Evolutionary conservation across 2,329 filamentous ascomycete genomes (phyloP), one percentile per base, ranked within the genome.

Genomic region (Paecilomyces fulvus): DNA sequence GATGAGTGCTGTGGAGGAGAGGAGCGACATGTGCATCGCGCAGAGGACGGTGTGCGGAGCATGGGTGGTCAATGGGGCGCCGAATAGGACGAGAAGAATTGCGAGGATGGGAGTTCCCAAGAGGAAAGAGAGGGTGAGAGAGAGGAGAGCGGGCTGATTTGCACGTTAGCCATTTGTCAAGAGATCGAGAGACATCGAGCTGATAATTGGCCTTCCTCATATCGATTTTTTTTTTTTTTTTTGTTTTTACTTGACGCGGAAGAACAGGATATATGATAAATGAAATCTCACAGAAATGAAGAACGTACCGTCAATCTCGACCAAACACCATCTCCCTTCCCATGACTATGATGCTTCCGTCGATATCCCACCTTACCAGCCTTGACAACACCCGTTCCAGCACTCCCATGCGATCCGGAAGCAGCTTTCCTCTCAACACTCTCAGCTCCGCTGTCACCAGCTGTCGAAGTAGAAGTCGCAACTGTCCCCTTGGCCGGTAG

Each of bases 31-130:
- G 70, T 97, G 92, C 1, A 87, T 82, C 2, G 90, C 88, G 70
- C 86, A 88, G 33, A 96, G 84, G 30, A 89, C 70, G 1, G 94
- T 99, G 62, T 95, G 87, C 3, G 79, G 69, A 53, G 87, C 76
- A 70, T 96, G 89, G 0, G 89, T 90, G 30, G 92, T 89, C 54
- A 95, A 79, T 0, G 94, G 94, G 7, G 92, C 94, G 67, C 94
- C 94, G 73, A 96, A 95, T 63, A 97, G 87, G 66, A 97, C 80
- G 65, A 95, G 82, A 37, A 85, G 74, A 49, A 83, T 69, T 69
- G 80, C 73, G 49, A 87, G 75, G 33, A 84, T 67, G 1, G 84
- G 84, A 0, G 82, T 78, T 4, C 79, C 79, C 54, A 83, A 76
- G 58, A 82, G 70, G 52, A 71, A 62, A 4, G 73, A 73, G 17